Evolutionary conservation across 2,329 filamentous ascomycete genomes (phyloP).

Genomic region (Fonsecaea pedrosoi): DNA sequence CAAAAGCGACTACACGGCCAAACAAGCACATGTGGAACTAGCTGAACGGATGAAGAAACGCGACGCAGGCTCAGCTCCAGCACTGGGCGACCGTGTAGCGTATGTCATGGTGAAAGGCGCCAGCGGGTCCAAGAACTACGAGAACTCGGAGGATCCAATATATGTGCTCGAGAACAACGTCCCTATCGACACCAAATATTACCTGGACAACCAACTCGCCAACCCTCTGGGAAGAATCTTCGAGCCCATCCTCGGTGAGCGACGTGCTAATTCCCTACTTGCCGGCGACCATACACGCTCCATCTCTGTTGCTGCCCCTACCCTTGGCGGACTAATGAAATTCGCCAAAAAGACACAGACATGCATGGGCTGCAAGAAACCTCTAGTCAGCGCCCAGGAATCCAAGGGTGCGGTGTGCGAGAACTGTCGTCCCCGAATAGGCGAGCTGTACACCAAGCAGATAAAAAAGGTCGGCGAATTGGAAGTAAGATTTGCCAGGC

Average conservation of each 20-base stretch:
- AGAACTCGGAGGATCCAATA: slow-evolving; percentile 95
- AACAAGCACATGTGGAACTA: slow-evolving; percentile 95
- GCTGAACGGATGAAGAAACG: slow-evolving; percentile 97
- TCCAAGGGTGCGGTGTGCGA: slow-evolving; percentile 84
- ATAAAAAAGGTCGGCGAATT: slow-evolving; percentile 87
- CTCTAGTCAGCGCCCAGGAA: slow-evolving; percentile 79
- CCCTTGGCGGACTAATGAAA: slow-evolving; percentile 94
- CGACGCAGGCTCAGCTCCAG: slow-evolving; percentile 90
- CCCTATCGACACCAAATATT: slow-evolving; percentile 97
- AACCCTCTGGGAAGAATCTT: slow-evolving; percentile 96
- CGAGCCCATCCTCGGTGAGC: slow-evolving; percentile 94
- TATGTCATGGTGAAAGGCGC: slow-evolving; percentile 97
- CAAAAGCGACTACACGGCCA: slow-evolving; percentile 86
- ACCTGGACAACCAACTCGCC: slow-evolving; percentile 95
- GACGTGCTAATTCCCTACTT: slow-evolving; percentile 82
- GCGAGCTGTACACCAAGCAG: slow-evolving; percentile 92
- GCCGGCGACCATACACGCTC: slow-evolving; percentile 94
- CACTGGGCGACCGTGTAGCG: slow-evolving; percentile 91
- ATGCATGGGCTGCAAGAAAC: slow-evolving; percentile 99
- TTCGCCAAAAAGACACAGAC: slow-evolving; percentile 98
- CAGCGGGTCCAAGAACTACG: slow-evolving; percentile 90
- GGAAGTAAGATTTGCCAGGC: slow-evolving; percentile 86
- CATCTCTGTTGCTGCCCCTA: slow-evolving; percentile 89
- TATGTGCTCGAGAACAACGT: slow-evolving; percentile 97
- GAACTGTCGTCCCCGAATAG: slow-evolving; percentile 82